Percentiles rank a stretch among this genome's conserved stretches.
Conservation (phyloP, 495 filamentous ascomycete species). For the Podospora appendiculata region DNA sequence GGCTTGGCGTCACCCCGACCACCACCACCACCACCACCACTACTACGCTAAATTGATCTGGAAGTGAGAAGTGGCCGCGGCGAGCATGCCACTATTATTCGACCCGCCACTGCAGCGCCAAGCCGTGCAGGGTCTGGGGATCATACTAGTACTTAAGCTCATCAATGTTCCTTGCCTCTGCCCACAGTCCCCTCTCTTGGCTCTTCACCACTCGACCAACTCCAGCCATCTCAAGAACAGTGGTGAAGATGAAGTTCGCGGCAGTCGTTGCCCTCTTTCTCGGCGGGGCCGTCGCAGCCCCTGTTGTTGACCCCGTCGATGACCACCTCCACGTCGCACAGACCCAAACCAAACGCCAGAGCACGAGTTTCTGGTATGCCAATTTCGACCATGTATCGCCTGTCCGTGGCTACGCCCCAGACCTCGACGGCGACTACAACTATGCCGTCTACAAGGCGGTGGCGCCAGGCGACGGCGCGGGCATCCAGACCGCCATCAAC, state of each 20-base stretch:
- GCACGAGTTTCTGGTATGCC: slow-evolving; percentile 26
- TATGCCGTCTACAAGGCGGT: slow-evolving; percentile 30
- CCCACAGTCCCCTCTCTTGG: background rate
- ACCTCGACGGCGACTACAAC: slow-evolving; percentile 24
- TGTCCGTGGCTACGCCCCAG: slow-evolving; percentile 28
- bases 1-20: no score
- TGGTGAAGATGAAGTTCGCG: background rate
- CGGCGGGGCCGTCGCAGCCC: background rate
- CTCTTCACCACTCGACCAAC: background rate
- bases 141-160: background rate
- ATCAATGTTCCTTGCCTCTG: background rate
- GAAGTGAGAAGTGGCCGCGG: no score
- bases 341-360: background rate
- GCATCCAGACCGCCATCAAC: slow-evolving; percentile 26
- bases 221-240: background rate
- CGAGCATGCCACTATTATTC: background rate
- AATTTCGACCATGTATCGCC: slow-evolving; percentile 27
- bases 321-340: background rate
- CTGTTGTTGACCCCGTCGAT: background rate
- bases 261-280: background rate
- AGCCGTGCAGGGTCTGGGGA: background rate
- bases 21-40: no score
- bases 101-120: no score
- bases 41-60: no score
- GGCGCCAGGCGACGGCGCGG: slow-evolving; percentile 19